These are phyloP conservation scores for Pseudonitzschia multiseries DNA, from an alignment of 108 stramenopile genomes.

Conservation along the genomic window DNA sequence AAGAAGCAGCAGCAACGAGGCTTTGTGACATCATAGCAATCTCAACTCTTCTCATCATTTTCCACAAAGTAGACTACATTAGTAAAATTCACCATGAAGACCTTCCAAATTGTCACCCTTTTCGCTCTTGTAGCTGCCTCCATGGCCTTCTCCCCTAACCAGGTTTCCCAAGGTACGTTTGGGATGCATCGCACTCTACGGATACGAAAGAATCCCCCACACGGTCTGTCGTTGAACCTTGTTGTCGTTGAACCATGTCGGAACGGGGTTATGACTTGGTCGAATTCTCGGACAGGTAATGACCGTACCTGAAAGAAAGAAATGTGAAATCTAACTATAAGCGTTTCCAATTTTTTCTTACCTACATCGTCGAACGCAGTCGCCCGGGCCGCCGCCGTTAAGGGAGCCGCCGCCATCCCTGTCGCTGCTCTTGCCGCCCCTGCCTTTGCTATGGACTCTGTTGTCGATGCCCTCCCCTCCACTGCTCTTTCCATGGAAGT, in stretches of 20 bases:
- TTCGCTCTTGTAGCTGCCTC: constrained; percentile 72
- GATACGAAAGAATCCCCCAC: too few species aligned
- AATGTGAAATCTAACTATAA: background rate
- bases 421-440: constrained; percentile 69
- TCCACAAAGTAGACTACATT: background rate
- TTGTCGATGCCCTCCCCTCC: constrained; percentile 77
- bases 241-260: too few species aligned
- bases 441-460: constrained; percentile 84
- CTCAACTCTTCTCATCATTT: background rate
- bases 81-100: constrained; percentile 64
- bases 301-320: too few species aligned
- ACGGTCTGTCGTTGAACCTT: background rate
- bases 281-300: background rate
- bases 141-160: constrained; percentile 83
- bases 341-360: constrained; percentile 12
- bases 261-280: background rate
- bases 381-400: constrained; percentile 56
- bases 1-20: background rate
- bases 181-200: too few species aligned
- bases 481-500: constrained; percentile 85
- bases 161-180: constrained; percentile 66
- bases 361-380: constrained; percentile 32
- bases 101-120: constrained; percentile 78
- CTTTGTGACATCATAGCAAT: background rate
- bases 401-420: constrained; percentile 70